Conservation (phyloP, 805 yeast species). For the Spathaspora arborariae region DNA sequence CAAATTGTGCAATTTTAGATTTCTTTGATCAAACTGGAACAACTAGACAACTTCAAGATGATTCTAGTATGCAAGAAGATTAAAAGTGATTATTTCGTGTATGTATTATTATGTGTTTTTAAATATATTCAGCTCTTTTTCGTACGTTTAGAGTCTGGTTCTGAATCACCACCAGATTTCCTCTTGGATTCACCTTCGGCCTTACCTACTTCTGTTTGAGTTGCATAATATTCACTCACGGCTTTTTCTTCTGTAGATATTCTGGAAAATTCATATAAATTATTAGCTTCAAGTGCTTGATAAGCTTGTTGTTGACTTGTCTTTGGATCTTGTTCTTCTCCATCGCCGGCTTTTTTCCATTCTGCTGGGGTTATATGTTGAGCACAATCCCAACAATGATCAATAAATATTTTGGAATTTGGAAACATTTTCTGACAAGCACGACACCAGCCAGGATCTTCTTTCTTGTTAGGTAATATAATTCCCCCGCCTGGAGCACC, state of each 20-base stretch:
- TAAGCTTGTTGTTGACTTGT: background rate
- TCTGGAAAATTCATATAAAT: background rate
- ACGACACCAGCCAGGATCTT: constrained; percentile 67
- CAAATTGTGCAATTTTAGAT: constrained; percentile 79
- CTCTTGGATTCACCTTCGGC: background rate
- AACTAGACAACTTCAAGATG: constrained; percentile 11
- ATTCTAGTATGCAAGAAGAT: constrained; percentile 8
- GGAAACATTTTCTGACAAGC: constrained; percentile 57
- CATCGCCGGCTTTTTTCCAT: constrained; percentile 14
- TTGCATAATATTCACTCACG: background rate
- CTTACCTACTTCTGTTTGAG: background rate
- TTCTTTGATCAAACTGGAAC: constrained; percentile 43
- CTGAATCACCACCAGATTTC: background rate
- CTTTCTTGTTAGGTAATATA: constrained; percentile 17
- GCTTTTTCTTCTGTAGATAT: background rate
- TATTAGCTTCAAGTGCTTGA: background rate
- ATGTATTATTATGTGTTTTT: background rate
- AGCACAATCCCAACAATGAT: constrained; percentile 66
- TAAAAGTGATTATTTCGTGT: background rate
- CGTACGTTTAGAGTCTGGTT: background rate
- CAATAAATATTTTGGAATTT: constrained; percentile 53
- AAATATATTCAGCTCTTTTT: background rate
- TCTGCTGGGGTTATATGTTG: constrained; percentile 18
- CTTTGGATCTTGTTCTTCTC: background rate
- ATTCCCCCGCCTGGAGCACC: constrained; percentile 4